These are phyloP conservation scores for Aspergillus leporis DNA, from an alignment of 495 filamentous ascomycete species.

Conservation along the genomic window DNA sequence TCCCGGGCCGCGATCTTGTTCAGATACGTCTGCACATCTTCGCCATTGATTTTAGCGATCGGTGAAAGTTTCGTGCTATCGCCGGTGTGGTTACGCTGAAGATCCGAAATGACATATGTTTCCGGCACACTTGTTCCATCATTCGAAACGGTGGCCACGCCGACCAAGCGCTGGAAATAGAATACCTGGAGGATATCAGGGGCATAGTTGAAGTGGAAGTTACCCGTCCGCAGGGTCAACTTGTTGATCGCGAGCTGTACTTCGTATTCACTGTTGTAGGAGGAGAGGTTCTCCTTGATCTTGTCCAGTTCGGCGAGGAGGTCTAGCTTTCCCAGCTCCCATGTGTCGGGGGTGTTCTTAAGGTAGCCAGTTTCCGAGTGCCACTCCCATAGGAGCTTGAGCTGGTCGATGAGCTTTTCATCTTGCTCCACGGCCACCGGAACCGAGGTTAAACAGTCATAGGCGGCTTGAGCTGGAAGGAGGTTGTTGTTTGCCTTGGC, in stretches of 20 bases:
- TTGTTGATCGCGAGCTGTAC: slow-evolving; percentile 51
- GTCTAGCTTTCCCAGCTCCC: slow-evolving; percentile 9
- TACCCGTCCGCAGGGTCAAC: slow-evolving; percentile 43
- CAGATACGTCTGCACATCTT: slow-evolving; percentile 39
- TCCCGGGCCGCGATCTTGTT: slow-evolving; percentile 1
- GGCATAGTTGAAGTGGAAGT: slow-evolving; percentile 43
- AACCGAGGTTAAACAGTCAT: slow-evolving; percentile 20
- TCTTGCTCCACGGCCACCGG: slow-evolving; percentile 15
- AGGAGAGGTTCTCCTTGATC: slow-evolving; percentile 10
- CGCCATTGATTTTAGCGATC: slow-evolving; percentile 47
- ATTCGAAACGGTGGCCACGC: slow-evolving; percentile 47
- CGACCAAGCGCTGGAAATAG: slow-evolving; percentile 42
- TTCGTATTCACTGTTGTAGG: slow-evolving; percentile 44
- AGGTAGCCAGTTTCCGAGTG: slow-evolving; percentile 15
- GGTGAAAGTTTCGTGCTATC: slow-evolving; percentile 30
- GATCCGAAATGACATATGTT: slow-evolving; percentile 35
- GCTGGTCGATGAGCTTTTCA: slow-evolving; percentile 12
- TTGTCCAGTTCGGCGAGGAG: slow-evolving; percentile 14
- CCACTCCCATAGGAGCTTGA: slow-evolving; percentile 14
- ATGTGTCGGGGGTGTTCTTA: slow-evolving; percentile 12
- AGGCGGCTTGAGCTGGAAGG: slow-evolving; percentile 14
- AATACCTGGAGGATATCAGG: slow-evolving; percentile 45
- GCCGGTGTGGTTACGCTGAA: slow-evolving; percentile 5
- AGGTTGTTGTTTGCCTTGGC: neutral
- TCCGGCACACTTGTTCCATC: slow-evolving; percentile 51